Conservation (phyloP, 1,284 basidiomycete species). For the Puccinia hordei region DNA sequence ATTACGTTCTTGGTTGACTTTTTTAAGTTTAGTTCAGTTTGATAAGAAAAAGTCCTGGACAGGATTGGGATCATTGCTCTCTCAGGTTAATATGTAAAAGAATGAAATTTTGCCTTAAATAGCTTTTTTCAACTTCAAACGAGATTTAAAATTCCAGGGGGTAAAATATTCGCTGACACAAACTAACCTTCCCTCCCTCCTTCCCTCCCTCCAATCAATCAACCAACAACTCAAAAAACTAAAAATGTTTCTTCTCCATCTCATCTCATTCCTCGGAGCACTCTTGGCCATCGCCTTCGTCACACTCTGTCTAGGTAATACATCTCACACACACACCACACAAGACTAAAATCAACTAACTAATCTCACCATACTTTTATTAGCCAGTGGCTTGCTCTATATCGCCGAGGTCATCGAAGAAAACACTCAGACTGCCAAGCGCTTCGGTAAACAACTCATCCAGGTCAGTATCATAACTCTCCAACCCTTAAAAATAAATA, state of each 20-base stretch:
- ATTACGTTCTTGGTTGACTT: too few relatives aligned
- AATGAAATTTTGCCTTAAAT: too few relatives aligned
- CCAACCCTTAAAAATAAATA: not conserved
- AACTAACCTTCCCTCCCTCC: too few relatives aligned
- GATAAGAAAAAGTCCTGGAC: too few relatives aligned
- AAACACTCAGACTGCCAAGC: conserved; percentile 76
- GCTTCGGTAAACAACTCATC: conserved; percentile 74
- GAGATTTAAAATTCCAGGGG: too few relatives aligned
- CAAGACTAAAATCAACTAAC: conserved; percentile 30
- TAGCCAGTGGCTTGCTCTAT: conserved; percentile 88
- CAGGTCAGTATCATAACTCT: conserved; percentile 69
- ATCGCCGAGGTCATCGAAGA: conserved; percentile 93
- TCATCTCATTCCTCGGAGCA: conserved; percentile 66
- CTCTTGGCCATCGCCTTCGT: conserved; percentile 74
- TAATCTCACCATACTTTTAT: not conserved
- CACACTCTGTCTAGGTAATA: conserved; percentile 73
- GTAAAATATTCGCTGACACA: too few relatives aligned
- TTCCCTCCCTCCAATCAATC: too few relatives aligned
- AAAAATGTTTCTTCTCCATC: conserved; percentile 56
- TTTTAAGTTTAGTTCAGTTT: too few relatives aligned
- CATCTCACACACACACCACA: not conserved
- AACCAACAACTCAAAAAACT: too few relatives aligned
- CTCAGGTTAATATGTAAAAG: too few relatives aligned
- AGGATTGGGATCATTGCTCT: too few relatives aligned
- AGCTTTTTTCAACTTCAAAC: too few relatives aligned